phyloP scores from a whole-genome alignment of 164 flowering plant species.

The Tinospora cordifolia region DNA sequence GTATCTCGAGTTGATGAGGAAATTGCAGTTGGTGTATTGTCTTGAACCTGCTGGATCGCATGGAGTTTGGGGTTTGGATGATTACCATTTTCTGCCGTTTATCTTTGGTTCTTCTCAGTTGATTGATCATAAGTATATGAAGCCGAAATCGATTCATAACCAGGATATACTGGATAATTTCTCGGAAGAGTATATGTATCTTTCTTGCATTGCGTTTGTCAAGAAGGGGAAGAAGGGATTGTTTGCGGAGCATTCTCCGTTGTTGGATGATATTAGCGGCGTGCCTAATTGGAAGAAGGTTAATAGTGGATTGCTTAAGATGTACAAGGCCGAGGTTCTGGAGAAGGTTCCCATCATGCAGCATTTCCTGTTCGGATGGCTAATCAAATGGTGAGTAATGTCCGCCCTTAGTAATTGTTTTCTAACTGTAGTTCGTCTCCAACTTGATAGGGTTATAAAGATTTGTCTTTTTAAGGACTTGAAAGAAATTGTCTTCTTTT shows the following conservation, averaged over 20 bases:
- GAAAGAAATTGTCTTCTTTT: background rate
- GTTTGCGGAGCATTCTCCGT: conserved; percentile 88
- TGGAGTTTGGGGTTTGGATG: conserved; percentile 81
- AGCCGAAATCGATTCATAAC: conserved; percentile 92
- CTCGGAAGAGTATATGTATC: conserved; percentile 64
- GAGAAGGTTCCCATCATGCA: conserved; percentile 70
- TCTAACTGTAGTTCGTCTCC: no score
- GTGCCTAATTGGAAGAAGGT: conserved; percentile 93
- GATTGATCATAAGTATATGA: conserved; percentile 96
- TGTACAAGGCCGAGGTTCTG: conserved; percentile 55
- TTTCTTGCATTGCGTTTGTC: conserved; percentile 64
- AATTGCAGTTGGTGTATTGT: conserved; percentile 52
- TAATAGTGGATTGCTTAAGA: conserved; percentile 74
- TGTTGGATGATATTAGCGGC: conserved; percentile 89
- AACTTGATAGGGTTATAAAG: background rate
- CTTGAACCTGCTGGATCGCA: conserved; percentile 97
- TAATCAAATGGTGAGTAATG: conserved; percentile 41
- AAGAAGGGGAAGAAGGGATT: conserved; percentile 93
- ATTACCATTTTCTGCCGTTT: conserved; percentile 88
- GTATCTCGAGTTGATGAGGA: conserved; percentile 84
- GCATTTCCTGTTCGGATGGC: conserved; percentile 55
- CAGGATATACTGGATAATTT: conserved; percentile 83
- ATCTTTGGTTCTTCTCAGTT: conserved; percentile 92
- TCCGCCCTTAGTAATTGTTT: background rate
- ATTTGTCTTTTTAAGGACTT: background rate